phyloP scores from a whole-genome alignment of 75 land plant species.

The Chamaecyparis obtusa region DNA sequence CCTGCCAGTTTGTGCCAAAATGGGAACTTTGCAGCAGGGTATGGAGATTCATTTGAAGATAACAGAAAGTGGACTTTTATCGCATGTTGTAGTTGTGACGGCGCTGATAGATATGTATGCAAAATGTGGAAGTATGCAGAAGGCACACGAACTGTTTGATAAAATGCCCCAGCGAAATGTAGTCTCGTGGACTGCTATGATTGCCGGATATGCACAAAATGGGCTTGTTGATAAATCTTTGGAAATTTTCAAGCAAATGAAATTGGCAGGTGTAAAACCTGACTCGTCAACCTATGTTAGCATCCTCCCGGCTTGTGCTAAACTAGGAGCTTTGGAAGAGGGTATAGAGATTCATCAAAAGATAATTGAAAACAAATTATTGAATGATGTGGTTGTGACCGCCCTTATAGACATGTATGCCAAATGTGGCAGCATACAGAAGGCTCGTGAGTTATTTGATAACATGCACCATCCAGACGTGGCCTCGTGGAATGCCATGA shows the following conservation, averaged over 20 bases:
- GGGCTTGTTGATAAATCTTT: conserved; percentile 8
- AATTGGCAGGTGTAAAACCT: too few species aligned
- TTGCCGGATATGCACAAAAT: conserved; percentile 7
- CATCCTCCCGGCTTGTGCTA: not conserved
- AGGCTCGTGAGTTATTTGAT: conserved; percentile 20
- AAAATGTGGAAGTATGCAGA: not conserved
- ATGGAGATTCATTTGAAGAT: not conserved
- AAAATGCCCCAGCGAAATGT: not conserved
- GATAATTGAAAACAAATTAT: not conserved
- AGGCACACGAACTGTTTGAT: not conserved
- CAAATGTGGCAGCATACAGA: conserved; percentile 19
- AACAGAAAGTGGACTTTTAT: not conserved
- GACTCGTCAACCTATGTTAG: too few species aligned
- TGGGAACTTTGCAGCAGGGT: not conserved
- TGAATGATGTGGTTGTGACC: conserved; percentile 11
- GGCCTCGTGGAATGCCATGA: conserved; percentile 20
- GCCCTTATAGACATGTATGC: conserved; percentile 28
- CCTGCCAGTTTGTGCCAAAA: not conserved
- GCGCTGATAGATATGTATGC: conserved; percentile 1
- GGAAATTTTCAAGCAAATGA: too few species aligned
- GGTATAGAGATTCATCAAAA: conserved; percentile 17
- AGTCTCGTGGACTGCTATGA: conserved; percentile 13
- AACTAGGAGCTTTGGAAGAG: conserved; percentile 25
- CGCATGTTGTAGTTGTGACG: not conserved
- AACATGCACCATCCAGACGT: conserved; percentile 12